Conservation (phyloP, 1,284 basidiomycete genomes). For the Ganoderma leucocontextum region DNA sequence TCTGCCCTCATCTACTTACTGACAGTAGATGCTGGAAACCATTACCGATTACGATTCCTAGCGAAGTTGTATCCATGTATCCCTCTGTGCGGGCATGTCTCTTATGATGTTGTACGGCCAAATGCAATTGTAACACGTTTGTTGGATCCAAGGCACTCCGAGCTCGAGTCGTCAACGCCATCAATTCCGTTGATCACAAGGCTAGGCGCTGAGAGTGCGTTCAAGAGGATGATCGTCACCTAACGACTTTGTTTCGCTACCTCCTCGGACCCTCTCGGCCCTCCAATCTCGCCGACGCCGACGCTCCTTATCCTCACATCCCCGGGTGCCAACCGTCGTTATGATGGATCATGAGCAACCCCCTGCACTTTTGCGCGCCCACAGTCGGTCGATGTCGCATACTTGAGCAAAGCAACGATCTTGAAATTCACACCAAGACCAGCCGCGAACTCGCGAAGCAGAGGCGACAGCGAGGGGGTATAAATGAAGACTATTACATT, state of each 20-base stretch:
- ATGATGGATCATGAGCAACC: background rate
- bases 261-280: background rate
- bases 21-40: background rate
- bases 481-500: background rate
- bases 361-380: no score
- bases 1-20: background rate
- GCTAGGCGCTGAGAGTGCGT: no score
- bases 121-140: background rate
- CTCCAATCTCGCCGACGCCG: background rate
- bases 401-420: no score
- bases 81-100: conserved; percentile 1
- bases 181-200: background rate
- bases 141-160: background rate
- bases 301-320: background rate
- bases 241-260: background rate
- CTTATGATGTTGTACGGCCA: background rate
- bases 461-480: background rate
- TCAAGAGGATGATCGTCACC: background rate
- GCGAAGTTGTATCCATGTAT: background rate
- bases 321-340: background rate
- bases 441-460: no score
- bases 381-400: no score
- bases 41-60: background rate
- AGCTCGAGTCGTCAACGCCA: no score
- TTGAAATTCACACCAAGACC: no score